Base-by-base conservation (phyloP, 306 rosid genomes). In the Leucaena leucocephala region DNA sequence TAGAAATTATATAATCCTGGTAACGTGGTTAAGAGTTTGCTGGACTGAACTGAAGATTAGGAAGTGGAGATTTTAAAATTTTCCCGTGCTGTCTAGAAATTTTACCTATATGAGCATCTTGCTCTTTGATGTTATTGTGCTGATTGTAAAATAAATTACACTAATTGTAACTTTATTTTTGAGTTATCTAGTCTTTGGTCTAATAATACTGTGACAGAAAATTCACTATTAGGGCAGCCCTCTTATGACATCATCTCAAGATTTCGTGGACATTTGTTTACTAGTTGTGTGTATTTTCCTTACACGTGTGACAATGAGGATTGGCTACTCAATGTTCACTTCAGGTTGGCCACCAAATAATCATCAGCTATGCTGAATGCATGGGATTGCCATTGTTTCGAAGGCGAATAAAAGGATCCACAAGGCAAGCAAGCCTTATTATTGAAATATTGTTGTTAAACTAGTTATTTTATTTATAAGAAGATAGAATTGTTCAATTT, bases 321-420 rank as follows among this genome's bases (percentile, higher is more conserved):
- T 42, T 52, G 49, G 62, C 42, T 49, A 65, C 44, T 76, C 66
- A n/a, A 68, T 84, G 78, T 72, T 83, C 85, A 84, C 54, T 36
- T 50, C 86, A 94, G 98, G 98, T 94, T 84, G 98, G 98, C 78
- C 98, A 94, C 86, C 98, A 94, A 85, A 94, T 94, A 78, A 80
- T 94, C 71, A 84, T 88, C 78, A 74, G 87, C 75, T 94, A 91
- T 73, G 97, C 97, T 33, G 93, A 94, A 85, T 94, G 98, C 91
- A 94, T 92, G 98, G 95, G 98, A 76, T 73, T 94, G 76, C 98
- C 98, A 59, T 83, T 94, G 89, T 94, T 92, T 78, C 88, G 97
- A 86, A 91, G 90, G 89, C 80, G 92, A 82, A 92, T 94, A 79
- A 93, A 84, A 84, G 98, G 98, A 86, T 92, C 97, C 81, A 70